A percentile compares a stretch with the other conserved stretches of the same genome.
phyloP scores from a whole-genome alignment of 495 filamentous ascomycete genomes.

The Hypoxylon cercidicola region DNA sequence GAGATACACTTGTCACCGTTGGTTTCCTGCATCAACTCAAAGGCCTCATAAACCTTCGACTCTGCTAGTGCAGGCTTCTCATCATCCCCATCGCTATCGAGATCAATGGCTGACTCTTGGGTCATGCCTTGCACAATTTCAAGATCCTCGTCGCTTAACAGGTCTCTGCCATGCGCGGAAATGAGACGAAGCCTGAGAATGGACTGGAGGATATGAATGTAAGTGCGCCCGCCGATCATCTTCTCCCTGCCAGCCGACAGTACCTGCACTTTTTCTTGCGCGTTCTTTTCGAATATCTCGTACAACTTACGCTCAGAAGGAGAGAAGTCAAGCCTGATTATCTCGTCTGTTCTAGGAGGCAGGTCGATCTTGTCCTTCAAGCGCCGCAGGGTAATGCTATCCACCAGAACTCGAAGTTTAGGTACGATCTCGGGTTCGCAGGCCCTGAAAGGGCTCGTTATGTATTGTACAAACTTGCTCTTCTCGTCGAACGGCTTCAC shows the following conservation, averaged over 20 bases:
- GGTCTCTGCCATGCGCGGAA: constrained; percentile 89
- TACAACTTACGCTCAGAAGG: constrained; percentile 63
- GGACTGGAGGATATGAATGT: constrained; percentile 87
- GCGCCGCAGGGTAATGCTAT: constrained; percentile 91
- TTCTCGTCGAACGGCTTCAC: constrained; percentile 87
- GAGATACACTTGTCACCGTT: constrained; percentile 74
- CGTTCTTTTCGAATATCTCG: constrained; percentile 65
- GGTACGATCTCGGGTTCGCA: constrained; percentile 83
- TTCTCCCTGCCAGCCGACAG: constrained; percentile 62
- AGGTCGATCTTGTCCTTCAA: constrained; percentile 90
- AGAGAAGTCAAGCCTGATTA: constrained; percentile 69
- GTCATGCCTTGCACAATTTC: constrained; percentile 80
- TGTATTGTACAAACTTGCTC: constrained; percentile 76
- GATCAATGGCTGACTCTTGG: constrained; percentile 82
- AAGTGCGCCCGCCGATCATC: constrained; percentile 80
- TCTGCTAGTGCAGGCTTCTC: constrained; percentile 62
- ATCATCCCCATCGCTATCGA: constrained; percentile 77
- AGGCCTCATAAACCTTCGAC: constrained; percentile 81
- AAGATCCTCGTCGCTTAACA: constrained; percentile 84
- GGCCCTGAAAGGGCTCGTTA: constrained; percentile 81
- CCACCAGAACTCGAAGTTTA: constrained; percentile 89
- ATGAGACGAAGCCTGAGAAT: constrained; percentile 91
- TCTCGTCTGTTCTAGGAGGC: constrained; percentile 75
- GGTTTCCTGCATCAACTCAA: constrained; percentile 81
- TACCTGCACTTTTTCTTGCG: constrained; percentile 62